phyloP scores from a whole-genome alignment of 805 yeast genomes.

The Candida parachauliodes region DNA sequence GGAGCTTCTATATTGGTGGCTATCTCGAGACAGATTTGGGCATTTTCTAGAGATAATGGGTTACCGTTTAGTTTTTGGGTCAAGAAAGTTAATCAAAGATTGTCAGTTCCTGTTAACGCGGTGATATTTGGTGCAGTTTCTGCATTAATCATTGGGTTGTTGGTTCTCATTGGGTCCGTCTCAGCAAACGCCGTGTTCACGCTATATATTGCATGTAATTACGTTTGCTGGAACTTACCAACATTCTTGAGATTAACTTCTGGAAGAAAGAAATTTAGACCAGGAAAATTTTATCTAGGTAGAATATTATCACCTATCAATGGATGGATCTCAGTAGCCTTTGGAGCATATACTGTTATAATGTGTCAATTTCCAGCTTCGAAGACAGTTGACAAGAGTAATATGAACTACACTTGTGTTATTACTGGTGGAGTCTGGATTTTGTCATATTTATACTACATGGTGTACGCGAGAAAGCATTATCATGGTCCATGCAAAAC shows the following conservation, averaged over 20 bases:
- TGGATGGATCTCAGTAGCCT: conserved; percentile 39
- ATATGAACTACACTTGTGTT: conserved; percentile 35
- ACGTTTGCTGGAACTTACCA: conserved; percentile 58
- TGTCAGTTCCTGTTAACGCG: conserved; percentile 26
- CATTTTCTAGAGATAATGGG: conserved; percentile 30
- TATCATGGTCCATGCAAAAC: conserved; percentile 30
- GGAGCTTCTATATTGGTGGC: conserved; percentile 30
- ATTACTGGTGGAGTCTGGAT: conserved; percentile 30
- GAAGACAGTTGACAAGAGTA: conserved; percentile 29
- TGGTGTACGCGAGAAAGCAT: conserved; percentile 22
- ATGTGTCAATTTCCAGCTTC: conserved; percentile 49
- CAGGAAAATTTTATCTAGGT: conserved; percentile 67
- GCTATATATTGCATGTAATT: conserved; percentile 56
- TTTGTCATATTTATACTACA: conserved; percentile 22
- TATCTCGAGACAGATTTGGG: conserved; percentile 26
- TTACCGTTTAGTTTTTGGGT: conserved; percentile 24
- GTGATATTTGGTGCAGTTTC: conserved; percentile 30
- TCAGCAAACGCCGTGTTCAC: conserved; percentile 46
- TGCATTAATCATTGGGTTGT: conserved; percentile 42
- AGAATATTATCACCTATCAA: conserved; percentile 39
- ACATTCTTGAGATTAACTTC: conserved; percentile 50
- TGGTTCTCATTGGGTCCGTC: conserved; percentile 49
- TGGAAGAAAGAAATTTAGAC: conserved; percentile 49
- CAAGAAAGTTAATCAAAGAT: conserved; percentile 21
- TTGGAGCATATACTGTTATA: conserved; percentile 25